Base-by-base conservation (phyloP, 2,329 filamentous ascomycete genomes). In the Penicillium nordicum region DNA sequence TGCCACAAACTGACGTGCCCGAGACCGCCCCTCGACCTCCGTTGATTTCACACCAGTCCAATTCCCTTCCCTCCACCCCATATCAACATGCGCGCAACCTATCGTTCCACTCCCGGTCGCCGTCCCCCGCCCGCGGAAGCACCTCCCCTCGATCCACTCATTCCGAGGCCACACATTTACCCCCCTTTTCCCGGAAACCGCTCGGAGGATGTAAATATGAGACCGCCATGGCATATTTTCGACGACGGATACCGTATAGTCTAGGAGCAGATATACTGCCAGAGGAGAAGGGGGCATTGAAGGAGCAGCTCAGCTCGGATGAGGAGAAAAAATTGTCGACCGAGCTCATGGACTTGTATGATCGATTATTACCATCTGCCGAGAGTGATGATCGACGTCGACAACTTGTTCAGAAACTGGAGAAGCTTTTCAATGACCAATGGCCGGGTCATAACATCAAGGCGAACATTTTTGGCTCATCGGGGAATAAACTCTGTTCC, bases 401-500 rank as follows among this genome's bases (percentile, higher is more conserved):
- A 62, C 85, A 84, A 67, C 84, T 99, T 65, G 86, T 97, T n/a
- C 79, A 82, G 63, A 99, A 97, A 77, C 78, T 99, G 67, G 89
- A 96, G 74, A 87, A 83, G 63, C 84, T 97, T 40, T 86, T 99
- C 71, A 94, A 95, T 68, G 84, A 89, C 8, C 86, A 95, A 70
- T 99, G 93, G 90, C 94, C 94, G 1, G 91, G 89, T 1, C 88
- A 91, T 67, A 84, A 95, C 59, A 97, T 97, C 69, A 87, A 84
- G 63, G 94, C 97, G 36, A 88, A 94, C 72, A 85, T 97, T 16
- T 99, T 99, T 81, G 94, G 94, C n/a, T 97, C 94, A 5, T 97
- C 94, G 5, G 94, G 94, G 46, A 99, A 99, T 74, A 79, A 94
- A 72, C 79, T 99, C 55, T 97, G 92, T 75, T 96, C 93, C 34